Conservation (phyloP, 108 stramenopile genomes). For the Cylindrotheca closterium region DNA sequence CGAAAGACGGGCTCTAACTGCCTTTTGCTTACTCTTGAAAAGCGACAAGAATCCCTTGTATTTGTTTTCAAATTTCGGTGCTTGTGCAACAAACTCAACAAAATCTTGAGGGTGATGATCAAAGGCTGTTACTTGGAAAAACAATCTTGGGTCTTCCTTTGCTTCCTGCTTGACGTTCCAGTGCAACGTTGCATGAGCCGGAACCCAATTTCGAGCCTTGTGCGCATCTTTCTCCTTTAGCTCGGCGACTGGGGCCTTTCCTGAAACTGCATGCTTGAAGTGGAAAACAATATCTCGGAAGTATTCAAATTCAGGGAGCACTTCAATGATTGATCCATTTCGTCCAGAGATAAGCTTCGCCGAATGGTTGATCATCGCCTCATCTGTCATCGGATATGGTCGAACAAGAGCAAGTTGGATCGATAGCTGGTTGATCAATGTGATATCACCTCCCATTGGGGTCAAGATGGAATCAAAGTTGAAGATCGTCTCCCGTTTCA, state of each 20-base stretch:
- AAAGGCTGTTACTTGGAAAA: conserved; percentile 77
- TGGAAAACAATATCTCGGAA: conserved; percentile 98
- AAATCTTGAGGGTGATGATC: conserved; percentile 69
- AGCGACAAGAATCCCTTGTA: conserved; percentile 76
- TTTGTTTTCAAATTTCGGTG: conserved; percentile 30
- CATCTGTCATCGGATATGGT: conserved; percentile 66
- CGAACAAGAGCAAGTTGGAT: conserved; percentile 81
- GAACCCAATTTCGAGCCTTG: conserved; percentile 72
- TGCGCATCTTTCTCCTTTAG: conserved; percentile 33
- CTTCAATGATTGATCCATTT: conserved; percentile 89
- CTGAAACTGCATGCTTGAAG: conserved; percentile 91
- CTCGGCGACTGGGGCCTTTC: conserved; percentile 65
- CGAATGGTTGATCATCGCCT: conserved; percentile 63
- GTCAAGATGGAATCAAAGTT: conserved; percentile 81
- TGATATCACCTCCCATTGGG: conserved; percentile 78
- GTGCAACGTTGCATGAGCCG: conserved; percentile 80
- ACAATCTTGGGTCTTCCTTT: conserved; percentile 62
- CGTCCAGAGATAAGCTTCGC: conserved; percentile 73
- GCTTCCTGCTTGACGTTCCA: conserved; percentile 61
- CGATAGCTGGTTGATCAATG: conserved; percentile 76
- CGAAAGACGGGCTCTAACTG: conserved; percentile 75
- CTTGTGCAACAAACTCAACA: conserved; percentile 66
- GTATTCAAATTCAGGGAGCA: conserved; percentile 96
- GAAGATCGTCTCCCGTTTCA: conserved; percentile 80
- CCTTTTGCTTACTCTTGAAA: conserved; percentile 60